Evolutionary conservation across 495 filamentous ascomycete genomes (phyloP).

Genomic region (Paragyromitra xinjiangensis): DNA sequence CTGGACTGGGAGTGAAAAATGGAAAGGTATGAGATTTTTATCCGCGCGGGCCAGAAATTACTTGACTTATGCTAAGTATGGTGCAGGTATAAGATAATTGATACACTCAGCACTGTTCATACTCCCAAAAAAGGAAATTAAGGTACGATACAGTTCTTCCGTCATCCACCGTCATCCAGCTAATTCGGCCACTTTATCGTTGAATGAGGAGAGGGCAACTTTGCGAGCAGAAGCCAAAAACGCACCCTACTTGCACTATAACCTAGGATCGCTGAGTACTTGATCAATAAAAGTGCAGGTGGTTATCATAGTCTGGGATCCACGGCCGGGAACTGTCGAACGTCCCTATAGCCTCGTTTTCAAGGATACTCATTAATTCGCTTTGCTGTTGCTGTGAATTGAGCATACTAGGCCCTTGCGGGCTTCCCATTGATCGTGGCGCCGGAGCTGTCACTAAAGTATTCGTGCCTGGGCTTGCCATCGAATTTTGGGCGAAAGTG

Average conservation of each 20-base stretch:
- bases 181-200: not conserved
- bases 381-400: constrained; percentile 56
- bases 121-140: not conserved
- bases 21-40: constrained; percentile 22
- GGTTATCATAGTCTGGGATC: constrained; percentile 42
- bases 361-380: constrained; percentile 55
- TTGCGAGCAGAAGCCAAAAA: not conserved
- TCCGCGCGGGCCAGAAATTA: not conserved
- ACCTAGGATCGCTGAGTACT: not conserved
- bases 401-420: constrained; percentile 34
- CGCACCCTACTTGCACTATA: constrained; percentile 1
- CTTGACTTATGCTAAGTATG: constrained; percentile 4
- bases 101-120: not conserved
- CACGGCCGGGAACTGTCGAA: constrained; percentile 47
- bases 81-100: constrained; percentile 13
- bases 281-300: constrained; percentile 50
- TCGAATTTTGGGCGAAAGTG: constrained; percentile 26
- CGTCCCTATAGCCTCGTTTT: constrained; percentile 47
- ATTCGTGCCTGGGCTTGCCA: constrained; percentile 19
- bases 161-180: not conserved
- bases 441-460: constrained; percentile 26
- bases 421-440: constrained; percentile 11
- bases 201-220: constrained; percentile 12
- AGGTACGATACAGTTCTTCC: not conserved
- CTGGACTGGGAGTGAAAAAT: not conserved